Base-by-base conservation (phyloP, 805 yeast species). In the Maudiozyma pseudohumilis region DNA sequence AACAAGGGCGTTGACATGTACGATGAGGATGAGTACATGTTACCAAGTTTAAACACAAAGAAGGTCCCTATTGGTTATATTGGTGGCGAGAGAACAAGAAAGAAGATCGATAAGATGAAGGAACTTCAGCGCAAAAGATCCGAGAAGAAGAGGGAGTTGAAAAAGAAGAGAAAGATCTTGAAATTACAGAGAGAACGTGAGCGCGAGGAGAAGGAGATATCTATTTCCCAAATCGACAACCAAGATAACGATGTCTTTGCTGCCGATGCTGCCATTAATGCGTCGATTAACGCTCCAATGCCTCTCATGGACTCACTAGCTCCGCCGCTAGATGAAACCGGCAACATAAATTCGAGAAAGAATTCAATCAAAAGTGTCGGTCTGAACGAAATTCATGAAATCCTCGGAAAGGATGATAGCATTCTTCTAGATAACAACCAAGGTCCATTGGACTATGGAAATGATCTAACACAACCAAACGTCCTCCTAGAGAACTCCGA, bases 1-100 rank as follows among this genome's bases (percentile, higher is more conserved):
- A 88, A 86, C 61, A 80, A 86, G 52, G 81, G 82, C 10, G 59
- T 74, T 9, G 53, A 58, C 21, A 46, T 54, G 25, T 47, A 53
- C 30, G 63, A 56, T 13, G 61, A 53, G 11, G 59, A 54, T 35
- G 59, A 56, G 38, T 55, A 44, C 32, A 48, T 56, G 48, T 33
- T 52, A 10, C 60, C 61, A 8, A 46, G 43, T 10, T 46, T 50
- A 32, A 49, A 58, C 2, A 52, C 52, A 5, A 49, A 51, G 32
- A 56, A 55, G 32, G 58, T 49, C 10, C 63, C 63, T n/a, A 55
- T 59, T 22, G 62, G 63, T 15, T 59, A 57, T 40, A 51, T 59
- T 22, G 63, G 63, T 10, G 57, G 52, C 38, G 61, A 56, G 39
- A 48, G 59, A 21, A 59, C 62, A 7, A 46, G 62, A 39, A 52